Percentiles rank a stretch among this genome's conserved stretches.
Evolutionary conservation across 2,329 filamentous ascomycete genomes (phyloP).

Genomic region (Pseudonectria foliicola): DNA sequence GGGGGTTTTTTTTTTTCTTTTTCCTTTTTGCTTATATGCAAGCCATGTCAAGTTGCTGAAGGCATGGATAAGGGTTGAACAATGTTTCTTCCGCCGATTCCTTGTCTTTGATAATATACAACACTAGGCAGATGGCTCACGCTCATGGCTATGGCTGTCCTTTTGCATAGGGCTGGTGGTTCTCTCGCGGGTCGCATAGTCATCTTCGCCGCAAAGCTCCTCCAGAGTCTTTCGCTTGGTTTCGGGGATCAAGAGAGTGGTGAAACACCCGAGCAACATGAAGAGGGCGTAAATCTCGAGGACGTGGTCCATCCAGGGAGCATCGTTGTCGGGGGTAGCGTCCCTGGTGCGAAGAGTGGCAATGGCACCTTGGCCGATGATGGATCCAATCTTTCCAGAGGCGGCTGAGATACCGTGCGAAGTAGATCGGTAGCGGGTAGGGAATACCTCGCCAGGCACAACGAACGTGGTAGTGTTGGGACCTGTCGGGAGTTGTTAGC

Average conservation of each 20-base stretch:
- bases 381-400: constrained; percentile 48
- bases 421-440: constrained; percentile 49
- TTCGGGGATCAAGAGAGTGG: constrained; percentile 64
- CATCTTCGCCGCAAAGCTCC: constrained; percentile 40
- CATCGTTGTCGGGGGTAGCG: constrained; percentile 29
- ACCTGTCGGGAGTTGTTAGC: constrained; percentile 18
- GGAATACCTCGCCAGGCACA: constrained; percentile 50
- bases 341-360: constrained; percentile 43
- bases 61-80: too few relatives aligned
- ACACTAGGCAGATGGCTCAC: constrained; percentile 10
- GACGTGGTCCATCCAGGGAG: constrained; percentile 70
- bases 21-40: too few relatives aligned
- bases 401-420: constrained; percentile 52
- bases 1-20: too few relatives aligned
- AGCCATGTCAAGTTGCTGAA: too few relatives aligned
- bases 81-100: too few relatives aligned
- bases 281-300: constrained; percentile 69
- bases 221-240: constrained; percentile 70
- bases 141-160: constrained; percentile 10
- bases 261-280: constrained; percentile 66
- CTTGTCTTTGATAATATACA: neutral
- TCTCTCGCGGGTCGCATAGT: constrained; percentile 16
- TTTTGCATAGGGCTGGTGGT: constrained; percentile 4
- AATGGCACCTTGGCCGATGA: constrained; percentile 52
- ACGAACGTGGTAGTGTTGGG: constrained; percentile 53